phyloP scores from a whole-genome alignment of 257 asterid genomes.

The Galeopsis tetrahit region DNA sequence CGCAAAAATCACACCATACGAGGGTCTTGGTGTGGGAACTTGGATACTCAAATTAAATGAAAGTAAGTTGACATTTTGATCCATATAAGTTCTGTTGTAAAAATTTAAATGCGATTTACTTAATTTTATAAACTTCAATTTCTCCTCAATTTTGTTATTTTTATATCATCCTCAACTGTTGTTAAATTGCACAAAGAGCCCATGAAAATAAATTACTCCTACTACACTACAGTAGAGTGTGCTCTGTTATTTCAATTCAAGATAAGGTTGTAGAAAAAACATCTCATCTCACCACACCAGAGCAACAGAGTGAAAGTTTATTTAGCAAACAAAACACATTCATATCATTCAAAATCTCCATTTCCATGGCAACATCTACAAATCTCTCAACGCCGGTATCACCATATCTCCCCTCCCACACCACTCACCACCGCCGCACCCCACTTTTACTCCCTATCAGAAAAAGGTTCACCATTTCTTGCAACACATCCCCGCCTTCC shows the following conservation, averaged over 20 bases:
- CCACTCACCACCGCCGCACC: constrained; percentile 40
- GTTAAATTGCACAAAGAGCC: too few species aligned
- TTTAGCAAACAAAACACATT: background rate
- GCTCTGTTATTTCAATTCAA: background rate
- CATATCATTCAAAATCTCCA: constrained; percentile 17
- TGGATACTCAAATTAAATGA: too few species aligned
- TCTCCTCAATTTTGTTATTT: too few species aligned
- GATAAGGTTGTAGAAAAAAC: constrained; percentile 44
- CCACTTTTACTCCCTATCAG: constrained; percentile 43
- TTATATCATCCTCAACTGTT: too few species aligned
- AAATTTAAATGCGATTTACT: too few species aligned
- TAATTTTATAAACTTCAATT: too few species aligned
- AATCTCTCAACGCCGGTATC: constrained; percentile 54
- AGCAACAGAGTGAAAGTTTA: background rate
- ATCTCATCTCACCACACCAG: constrained; percentile 17
- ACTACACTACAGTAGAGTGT: too few species aligned
- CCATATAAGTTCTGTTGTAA: too few species aligned
- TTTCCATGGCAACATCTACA: constrained; percentile 63
- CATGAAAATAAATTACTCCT: background rate
- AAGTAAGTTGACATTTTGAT: too few species aligned
- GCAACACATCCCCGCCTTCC: constrained; percentile 50
- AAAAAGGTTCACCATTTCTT: constrained; percentile 46
- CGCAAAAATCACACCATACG: too few species aligned
- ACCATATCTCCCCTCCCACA: constrained; percentile 46
- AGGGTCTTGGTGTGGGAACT: too few species aligned